Evolutionary conservation across 371 early-diverging fungal genomes (phyloP).

Genomic region (Zychaea mexicana): DNA sequence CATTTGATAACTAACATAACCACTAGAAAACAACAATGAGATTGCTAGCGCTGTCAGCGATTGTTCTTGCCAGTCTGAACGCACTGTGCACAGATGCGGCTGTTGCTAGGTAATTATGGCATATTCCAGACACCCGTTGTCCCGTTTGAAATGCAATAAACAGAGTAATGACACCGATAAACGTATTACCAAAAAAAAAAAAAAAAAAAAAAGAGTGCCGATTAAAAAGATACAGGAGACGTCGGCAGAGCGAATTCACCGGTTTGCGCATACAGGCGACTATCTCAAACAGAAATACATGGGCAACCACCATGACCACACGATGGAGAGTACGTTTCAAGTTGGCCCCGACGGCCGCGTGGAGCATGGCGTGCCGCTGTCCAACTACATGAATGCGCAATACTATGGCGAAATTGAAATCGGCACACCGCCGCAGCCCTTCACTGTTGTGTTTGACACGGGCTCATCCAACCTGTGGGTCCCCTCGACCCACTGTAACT

Average conservation of each 20-base stretch:
- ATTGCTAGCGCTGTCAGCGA: slow-evolving; percentile 31
- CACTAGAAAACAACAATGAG: no score
- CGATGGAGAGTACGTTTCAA: slow-evolving; percentile 47
- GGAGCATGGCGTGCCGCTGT: slow-evolving; percentile 82
- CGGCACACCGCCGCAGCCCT: slow-evolving; percentile 89
- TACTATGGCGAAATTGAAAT: slow-evolving; percentile 85
- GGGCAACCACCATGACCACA: slow-evolving; percentile 46
- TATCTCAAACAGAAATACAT: slow-evolving; percentile 81
- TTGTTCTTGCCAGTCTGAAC: slow-evolving; percentile 22
- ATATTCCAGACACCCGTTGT: no score
- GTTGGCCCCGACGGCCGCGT: not conserved
- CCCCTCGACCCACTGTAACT: slow-evolving; percentile 90
- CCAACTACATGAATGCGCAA: slow-evolving; percentile 96
- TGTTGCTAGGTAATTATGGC: slow-evolving; percentile 31
- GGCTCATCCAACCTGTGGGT: slow-evolving; percentile 97
- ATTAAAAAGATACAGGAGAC: slow-evolving; percentile 75
- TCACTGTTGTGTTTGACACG: slow-evolving; percentile 96
- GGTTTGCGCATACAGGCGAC: slow-evolving; percentile 63
- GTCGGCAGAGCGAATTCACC: slow-evolving; percentile 60
- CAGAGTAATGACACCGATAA: no score
- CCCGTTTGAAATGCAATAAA: no score
- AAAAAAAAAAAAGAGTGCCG: slow-evolving; percentile 57
- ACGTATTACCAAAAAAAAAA: no score
- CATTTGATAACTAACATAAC: no score
- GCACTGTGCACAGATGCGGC: slow-evolving; percentile 25